These are phyloP conservation scores for Aleurites moluccanus DNA, from an alignment of 441 rosid genomes.

Conservation along the genomic window DNA sequence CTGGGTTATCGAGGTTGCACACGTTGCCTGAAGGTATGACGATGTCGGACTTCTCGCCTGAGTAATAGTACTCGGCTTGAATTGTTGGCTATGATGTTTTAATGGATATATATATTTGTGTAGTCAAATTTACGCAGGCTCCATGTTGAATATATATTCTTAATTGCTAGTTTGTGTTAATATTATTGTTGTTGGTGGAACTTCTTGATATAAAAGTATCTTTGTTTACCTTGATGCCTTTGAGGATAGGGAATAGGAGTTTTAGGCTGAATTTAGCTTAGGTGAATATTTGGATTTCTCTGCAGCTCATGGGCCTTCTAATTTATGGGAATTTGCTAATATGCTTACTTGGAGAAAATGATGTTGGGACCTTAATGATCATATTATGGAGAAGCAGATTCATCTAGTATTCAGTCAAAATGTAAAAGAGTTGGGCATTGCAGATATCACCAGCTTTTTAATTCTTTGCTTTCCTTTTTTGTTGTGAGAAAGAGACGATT, in stretches of 20 bases:
- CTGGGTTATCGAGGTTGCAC: conserved; percentile 81
- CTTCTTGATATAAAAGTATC: background rate
- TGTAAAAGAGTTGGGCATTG: background rate
- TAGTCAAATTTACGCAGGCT: background rate
- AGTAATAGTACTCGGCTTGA: conserved; percentile 24
- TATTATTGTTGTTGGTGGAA: background rate
- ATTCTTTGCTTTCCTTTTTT: background rate
- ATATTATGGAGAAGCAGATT: background rate
- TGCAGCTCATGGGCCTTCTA: background rate
- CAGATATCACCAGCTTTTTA: background rate
- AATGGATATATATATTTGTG: background rate
- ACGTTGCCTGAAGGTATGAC: conserved; percentile 77
- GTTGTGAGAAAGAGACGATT: background rate
- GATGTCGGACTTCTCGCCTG: conserved; percentile 25
- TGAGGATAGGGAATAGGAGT: background rate
- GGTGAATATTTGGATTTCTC: background rate
- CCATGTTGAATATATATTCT: background rate
- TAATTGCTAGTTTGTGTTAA: background rate
- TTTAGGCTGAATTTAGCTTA: background rate
- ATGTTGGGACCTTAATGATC: conserved; percentile 6
- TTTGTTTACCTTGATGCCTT: background rate
- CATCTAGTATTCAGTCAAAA: background rate
- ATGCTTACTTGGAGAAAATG: background rate
- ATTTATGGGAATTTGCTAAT: background rate
- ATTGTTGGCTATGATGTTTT: conserved; percentile 12